Evolutionary conservation across 495 filamentous ascomycete species (phyloP).

Genomic region (Entonaema liquescens): DNA sequence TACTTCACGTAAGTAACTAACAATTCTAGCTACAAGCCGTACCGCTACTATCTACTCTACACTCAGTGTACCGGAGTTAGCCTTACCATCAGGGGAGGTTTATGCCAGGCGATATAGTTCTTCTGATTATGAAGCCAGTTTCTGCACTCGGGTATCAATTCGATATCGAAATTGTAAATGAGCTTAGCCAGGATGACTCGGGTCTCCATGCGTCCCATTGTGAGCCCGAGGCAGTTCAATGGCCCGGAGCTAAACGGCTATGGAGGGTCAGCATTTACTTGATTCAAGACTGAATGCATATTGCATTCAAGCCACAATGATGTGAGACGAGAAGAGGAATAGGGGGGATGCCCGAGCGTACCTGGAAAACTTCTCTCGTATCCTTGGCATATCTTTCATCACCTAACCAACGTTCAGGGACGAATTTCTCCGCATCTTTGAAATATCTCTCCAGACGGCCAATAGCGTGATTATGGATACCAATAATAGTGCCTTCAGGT

Average conservation of each 20-base stretch:
- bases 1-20: no score
- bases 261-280: conserved; percentile 14
- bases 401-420: conserved; percentile 57
- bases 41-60: neutral
- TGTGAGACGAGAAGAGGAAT: neutral
- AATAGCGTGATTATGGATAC: conserved; percentile 34
- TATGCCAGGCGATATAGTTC: conserved; percentile 46
- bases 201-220: conserved; percentile 59
- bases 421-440: conserved; percentile 50
- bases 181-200: conserved; percentile 58
- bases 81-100: conserved; percentile 37
- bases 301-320: neutral
- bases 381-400: conserved; percentile 53
- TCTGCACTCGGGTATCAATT: conserved; percentile 50
- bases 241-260: conserved; percentile 60
- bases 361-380: conserved; percentile 40
- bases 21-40: neutral
- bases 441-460: conserved; percentile 45
- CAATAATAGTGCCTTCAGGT: conserved; percentile 32
- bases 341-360: neutral
- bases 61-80: conserved; percentile 11
- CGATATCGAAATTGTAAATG: conserved; percentile 60
- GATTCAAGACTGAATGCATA: neutral
- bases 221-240: conserved; percentile 61
- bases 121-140: conserved; percentile 43